Percentiles rank a stretch among this genome's conserved stretches.
Conservation (phyloP, 192 early-diverging fungal species). For the Entomortierella lignicola region DNA sequence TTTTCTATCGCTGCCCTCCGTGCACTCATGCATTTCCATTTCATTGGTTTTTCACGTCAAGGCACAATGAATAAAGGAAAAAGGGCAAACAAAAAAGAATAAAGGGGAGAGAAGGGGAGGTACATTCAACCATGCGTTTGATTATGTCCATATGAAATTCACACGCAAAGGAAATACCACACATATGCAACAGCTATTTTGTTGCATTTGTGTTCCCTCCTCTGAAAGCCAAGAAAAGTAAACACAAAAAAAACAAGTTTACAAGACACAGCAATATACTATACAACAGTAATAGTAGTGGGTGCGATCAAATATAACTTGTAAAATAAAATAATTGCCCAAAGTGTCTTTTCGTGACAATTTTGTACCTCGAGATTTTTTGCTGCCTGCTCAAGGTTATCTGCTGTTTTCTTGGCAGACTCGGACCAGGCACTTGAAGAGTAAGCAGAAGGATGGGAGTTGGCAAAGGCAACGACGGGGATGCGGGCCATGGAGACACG, state of each 20-base stretch:
- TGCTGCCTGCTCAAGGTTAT: constrained; percentile 39
- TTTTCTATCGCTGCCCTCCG: not conserved
- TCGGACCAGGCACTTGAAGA: constrained; percentile 52
- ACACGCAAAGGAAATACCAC: no score
- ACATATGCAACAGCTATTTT: no score
- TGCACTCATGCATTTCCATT: not conserved
- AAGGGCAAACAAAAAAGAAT: not conserved
- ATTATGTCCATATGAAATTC: no score
- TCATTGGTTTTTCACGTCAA: no score
- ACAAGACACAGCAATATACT: no score
- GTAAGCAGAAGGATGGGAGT: constrained; percentile 45
- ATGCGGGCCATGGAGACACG: constrained; percentile 51
- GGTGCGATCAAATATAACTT: not conserved
- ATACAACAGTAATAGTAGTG: no score
- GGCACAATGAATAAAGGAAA: not conserved
- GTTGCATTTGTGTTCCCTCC: no score
- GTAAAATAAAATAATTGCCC: no score
- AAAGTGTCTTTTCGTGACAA: not conserved
- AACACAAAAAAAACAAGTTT: no score
- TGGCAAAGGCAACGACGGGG: constrained; percentile 51
- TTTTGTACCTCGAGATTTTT: constrained; percentile 38
- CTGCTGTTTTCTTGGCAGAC: constrained; percentile 33
- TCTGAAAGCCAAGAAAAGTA: no score
- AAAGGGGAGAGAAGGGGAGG: not conserved
- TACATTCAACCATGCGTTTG: no score